A percentile compares a stretch with the other conserved stretches of the same genome.
phyloP scores from a whole-genome alignment of 2,329 filamentous ascomycete species.

The Pseudocercospora musae region DNA sequence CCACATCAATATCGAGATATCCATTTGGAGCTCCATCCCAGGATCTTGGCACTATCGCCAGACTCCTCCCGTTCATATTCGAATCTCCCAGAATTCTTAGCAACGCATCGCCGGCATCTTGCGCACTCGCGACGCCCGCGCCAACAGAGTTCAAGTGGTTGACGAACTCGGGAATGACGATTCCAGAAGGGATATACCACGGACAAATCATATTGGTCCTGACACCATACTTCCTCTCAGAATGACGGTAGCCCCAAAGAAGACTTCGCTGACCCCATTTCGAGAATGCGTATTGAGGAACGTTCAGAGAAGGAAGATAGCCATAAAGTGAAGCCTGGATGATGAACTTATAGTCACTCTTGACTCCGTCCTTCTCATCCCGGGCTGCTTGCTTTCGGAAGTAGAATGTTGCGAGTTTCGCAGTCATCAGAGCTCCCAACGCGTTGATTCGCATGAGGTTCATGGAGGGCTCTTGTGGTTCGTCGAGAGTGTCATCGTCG shows the following conservation, averaged over 20 bases:
- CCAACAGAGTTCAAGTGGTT: neutral
- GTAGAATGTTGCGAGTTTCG: constrained; percentile 40
- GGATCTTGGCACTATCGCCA: neutral
- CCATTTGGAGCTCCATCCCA: neutral
- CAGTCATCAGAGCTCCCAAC: constrained; percentile 23
- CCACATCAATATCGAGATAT: neutral
- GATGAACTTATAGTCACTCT: constrained; percentile 46
- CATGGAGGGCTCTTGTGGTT: constrained; percentile 24
- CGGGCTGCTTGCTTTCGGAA: constrained; percentile 32
- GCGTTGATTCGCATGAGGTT: constrained; percentile 19
- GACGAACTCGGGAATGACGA: neutral
- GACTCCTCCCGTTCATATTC: neutral
- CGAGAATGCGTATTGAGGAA: neutral
- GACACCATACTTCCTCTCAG: neutral
- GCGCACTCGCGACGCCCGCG: neutral
- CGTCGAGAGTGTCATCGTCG: constrained; percentile 37
- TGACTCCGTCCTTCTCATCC: constrained; percentile 28
- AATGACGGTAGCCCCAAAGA: neutral
- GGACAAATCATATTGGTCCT: neutral
- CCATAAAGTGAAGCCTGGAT: constrained; percentile 49
- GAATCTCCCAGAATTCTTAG: neutral
- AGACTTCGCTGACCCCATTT: neutral
- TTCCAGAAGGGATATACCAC: neutral
- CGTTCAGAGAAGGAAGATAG: constrained; percentile 42
- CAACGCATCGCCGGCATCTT: neutral